Evolutionary conservation across 2,329 filamentous ascomycete genomes (phyloP).

Genomic region (Nothophoma quercina): DNA sequence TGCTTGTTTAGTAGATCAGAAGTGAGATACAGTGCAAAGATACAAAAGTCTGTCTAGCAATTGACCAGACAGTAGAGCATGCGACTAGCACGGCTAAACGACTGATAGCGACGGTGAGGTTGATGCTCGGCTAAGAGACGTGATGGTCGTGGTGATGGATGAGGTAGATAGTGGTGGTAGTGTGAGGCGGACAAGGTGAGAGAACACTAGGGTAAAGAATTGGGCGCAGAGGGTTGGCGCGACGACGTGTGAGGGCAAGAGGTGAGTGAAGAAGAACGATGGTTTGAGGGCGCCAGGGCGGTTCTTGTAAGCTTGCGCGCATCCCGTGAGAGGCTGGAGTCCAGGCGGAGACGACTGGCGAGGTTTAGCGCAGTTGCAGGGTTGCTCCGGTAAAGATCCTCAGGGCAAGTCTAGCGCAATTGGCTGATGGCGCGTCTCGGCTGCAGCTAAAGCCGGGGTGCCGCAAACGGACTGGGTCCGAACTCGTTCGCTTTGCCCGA

Average conservation of each 20-base stretch:
- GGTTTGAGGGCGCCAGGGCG: conserved; percentile 41
- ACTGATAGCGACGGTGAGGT: conserved; percentile 38
- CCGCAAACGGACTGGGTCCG: conserved; percentile 10
- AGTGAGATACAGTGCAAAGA: conserved; percentile 36
- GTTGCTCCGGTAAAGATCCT: conserved; percentile 21
- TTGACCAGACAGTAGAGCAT: conserved; percentile 39
- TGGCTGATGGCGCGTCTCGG: conserved; percentile 19
- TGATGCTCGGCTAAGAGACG: conserved; percentile 26
- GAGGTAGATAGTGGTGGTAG: conserved; percentile 12
- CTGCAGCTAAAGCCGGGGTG: conserved; percentile 2
- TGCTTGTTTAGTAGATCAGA: conserved; percentile 51
- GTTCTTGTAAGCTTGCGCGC: conserved; percentile 45
- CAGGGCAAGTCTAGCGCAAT: conserved; percentile 29
- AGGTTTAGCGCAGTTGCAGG: too few relatives aligned
- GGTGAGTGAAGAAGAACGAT: conserved; percentile 47
- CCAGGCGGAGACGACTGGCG: too few relatives aligned
- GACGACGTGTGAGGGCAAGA: conserved; percentile 35
- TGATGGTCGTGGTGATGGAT: conserved; percentile 22
- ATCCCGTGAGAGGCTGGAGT: conserved; percentile 46
- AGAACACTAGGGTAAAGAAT: conserved; percentile 13
- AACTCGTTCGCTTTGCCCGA: conserved; percentile 1
- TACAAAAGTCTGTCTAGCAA: conserved; percentile 43
- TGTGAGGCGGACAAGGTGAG: conserved; percentile 14
- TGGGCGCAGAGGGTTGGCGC: conserved; percentile 25
- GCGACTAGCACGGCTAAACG: conserved; percentile 32